Conservation (phyloP, 2,329 filamentous ascomycete genomes). For the Ceratocystis lukuohia region DNA sequence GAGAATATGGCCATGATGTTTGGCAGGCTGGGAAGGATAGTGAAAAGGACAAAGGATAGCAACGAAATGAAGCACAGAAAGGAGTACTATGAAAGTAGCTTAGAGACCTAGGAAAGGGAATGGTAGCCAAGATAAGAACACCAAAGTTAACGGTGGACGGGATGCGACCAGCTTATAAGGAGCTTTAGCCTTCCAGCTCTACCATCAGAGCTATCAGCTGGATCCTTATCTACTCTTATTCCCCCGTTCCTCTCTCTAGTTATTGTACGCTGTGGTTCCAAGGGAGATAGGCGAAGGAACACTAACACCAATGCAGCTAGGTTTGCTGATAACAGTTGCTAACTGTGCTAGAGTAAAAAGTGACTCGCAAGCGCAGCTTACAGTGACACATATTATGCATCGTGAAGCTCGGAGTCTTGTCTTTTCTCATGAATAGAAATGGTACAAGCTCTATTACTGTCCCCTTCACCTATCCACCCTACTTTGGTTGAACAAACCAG, state of each 20-base stretch:
- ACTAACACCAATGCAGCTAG: neutral
- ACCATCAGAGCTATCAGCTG: constrained; percentile 5
- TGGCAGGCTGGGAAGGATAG: neutral
- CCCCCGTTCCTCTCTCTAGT: neutral
- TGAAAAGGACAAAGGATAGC: neutral
- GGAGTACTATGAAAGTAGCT: constrained; percentile 1
- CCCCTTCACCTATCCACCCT: no score
- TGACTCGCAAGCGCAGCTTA: neutral
- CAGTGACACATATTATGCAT: no score
- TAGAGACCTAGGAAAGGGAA: neutral
- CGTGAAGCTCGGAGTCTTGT: no score
- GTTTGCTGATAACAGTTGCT: neutral
- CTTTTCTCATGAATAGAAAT: no score
- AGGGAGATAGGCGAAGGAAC: neutral
- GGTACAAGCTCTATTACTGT: no score
- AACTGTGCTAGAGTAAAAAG: neutral
- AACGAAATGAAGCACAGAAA: neutral
- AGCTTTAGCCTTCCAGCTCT: neutral
- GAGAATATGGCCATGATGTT: constrained; percentile 22
- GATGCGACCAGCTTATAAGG: neutral
- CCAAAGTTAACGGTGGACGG: neutral
- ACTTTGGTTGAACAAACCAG: neutral
- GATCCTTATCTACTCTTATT: neutral
- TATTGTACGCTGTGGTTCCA: neutral
- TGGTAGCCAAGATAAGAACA: neutral